Evolutionary conservation across 345 rosid genomes (phyloP).

Genomic region (Populus tremula): DNA sequence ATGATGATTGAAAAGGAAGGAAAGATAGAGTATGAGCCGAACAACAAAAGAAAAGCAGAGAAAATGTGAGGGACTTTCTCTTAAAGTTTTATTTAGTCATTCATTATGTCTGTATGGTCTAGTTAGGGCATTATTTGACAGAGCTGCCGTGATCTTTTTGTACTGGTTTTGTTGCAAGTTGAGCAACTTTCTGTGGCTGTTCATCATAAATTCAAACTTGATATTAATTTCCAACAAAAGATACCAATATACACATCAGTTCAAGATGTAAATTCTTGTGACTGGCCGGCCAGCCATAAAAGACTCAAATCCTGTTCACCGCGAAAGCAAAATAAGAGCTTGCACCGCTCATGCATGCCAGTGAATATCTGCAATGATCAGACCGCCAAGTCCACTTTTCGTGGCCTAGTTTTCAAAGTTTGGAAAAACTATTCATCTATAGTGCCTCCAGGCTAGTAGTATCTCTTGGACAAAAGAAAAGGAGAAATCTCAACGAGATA

Average conservation of each 20-base stretch:
- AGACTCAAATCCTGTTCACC: neutral
- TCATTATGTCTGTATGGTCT: neutral
- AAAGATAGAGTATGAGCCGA: neutral
- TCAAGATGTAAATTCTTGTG: too few relatives aligned
- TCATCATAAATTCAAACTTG: neutral
- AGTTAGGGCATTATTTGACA: conserved; percentile 14
- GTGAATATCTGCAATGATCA: neutral
- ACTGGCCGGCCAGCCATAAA: neutral
- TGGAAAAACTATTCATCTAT: too few relatives aligned
- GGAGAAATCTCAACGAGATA: neutral
- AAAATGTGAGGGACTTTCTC: conserved; percentile 16
- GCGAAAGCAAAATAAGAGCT: neutral
- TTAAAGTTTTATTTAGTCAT: neutral
- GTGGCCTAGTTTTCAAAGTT: neutral
- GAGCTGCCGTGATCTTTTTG: conserved; percentile 1
- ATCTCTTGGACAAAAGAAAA: neutral
- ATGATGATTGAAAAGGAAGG: conserved; percentile 32
- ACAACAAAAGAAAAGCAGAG: neutral
- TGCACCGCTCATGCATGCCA: neutral
- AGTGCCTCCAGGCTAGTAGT: too few relatives aligned
- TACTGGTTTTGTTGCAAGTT: conserved; percentile 9
- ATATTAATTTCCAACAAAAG: neutral
- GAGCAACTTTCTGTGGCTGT: neutral
- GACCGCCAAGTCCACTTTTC: neutral
- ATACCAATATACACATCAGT: neutral